Base-by-base conservation (phyloP, 2,329 filamentous ascomycete species). In the Xylaria arbuscula region DNA sequence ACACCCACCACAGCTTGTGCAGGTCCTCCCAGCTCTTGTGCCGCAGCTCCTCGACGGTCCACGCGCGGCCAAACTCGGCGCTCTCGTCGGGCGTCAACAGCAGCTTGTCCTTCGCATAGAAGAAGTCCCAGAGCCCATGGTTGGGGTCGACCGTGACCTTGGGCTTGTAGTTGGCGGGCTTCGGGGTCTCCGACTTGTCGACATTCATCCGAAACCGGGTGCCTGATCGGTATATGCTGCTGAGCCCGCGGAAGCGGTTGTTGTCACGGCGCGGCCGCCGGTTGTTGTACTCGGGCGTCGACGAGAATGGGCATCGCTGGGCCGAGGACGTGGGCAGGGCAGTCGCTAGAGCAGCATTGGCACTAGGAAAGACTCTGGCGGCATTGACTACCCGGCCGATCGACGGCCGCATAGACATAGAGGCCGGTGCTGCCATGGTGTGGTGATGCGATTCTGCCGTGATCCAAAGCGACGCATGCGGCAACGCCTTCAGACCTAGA, bases 121-220 rank as follows among this genome's bases (percentile, higher is more conserved):
- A 98, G 83, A 99, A 99, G 0, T 88, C 91, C 92, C 93, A 98
- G 11, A 99, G 89, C 36, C 94, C 95, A 81, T 99, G 96, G 72
- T 94, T 82, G 34, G 89, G 85, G 77, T 93, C 90, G 50, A 86
- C 86, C 70, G 87, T 79, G 38, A 91, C 79, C 55, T 84, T 79
- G 62, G 88, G 87, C 76, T 88, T 85, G 69, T 85, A 85, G 64
- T 90, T 85, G 24, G 89, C 88, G 7, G 96, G 94, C 76, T 87
- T 86, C 0, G 95, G 95, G 64, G 97, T 83, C 59, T 89, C 85
- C 53, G 90, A 86, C 75, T 91, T 88, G 50, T 88, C 90, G 68
- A 96, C 90, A 19, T 91, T 92, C 63, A 97, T 83, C n/a, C 87
- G 88, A 78, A 92, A 89, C 61, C 90, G 88, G 5, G 90, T 89